Evolutionary conservation across 768 basidiomycete genomes (phyloP), one percentile per base, ranked within the genome.

Genomic region (Phlebiopsis flavidoalba): DNA sequence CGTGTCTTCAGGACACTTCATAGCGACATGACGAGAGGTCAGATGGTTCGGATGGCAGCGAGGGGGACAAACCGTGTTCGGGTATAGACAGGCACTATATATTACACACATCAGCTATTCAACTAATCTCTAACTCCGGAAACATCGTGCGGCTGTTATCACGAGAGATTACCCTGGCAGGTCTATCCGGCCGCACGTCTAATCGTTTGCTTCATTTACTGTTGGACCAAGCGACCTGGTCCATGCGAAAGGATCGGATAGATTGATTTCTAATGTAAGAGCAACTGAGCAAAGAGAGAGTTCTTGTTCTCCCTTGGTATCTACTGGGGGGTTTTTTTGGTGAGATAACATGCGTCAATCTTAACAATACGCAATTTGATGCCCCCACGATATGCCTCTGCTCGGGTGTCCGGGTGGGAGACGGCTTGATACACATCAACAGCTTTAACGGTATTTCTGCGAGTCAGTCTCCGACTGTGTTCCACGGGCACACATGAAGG

Each of bases 161-260:
- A 43, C 79, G 79, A 52, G 77, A 74, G 24, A 82, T 74, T 35
- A 93, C 85, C 59, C 77, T 76, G 46, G 74, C 74, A 66, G n/a
- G n/a, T 98, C 93, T 53, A 96, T 74, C n/a, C n/a, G n/a, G n/a
- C n/a, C n/a, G n/a, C n/a, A n/a, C n/a, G n/a, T n/a, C n/a, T n/a
- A n/a, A n/a, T 74, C 74, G 72, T 96, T 96, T 47, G 89, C 86
- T 74, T 98, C 95, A n/a, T 24, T 91, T 90, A 65, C n/a, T n/a
- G n/a, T 95, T 95, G 15, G 90, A 87, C 63, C n/a, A n/a, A 98
- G 72, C 8, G 92, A 93, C 72, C 94, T 87, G n/a, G 73, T 98
- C 96, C 95, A 98, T 96, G 31, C n/a, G n/a, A n/a, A n/a, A n/a
- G n/a, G 95, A 97, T 60, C 95, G 80, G 72, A n/a, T 98, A 99